Conservation (phyloP, 495 filamentous ascomycete genomes). For the Penicillium subrubescens region DNA sequence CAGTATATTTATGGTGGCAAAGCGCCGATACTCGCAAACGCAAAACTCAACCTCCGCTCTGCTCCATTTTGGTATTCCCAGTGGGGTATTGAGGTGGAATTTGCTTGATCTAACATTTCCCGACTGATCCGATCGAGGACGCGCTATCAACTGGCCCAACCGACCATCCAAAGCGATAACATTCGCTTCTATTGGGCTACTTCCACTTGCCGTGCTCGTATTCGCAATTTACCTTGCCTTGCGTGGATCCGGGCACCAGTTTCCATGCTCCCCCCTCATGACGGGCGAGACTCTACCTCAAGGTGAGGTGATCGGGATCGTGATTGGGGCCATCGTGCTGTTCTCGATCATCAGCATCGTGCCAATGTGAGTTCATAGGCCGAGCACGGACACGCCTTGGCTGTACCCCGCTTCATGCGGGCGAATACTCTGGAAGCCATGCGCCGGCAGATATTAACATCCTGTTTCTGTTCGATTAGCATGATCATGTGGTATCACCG, state of each 20-base stretch:
- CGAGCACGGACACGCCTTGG: constrained; percentile 19
- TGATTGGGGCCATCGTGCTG: constrained; percentile 37
- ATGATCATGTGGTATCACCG: constrained; percentile 27
- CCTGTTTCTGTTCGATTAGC: constrained; percentile 7
- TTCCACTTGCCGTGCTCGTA: constrained; percentile 16
- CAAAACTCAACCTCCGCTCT: background rate
- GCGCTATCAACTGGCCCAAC: background rate
- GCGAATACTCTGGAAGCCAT: constrained; percentile 21
- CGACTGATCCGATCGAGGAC: background rate
- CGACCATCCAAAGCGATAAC: background rate
- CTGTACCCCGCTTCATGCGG: constrained; percentile 19
- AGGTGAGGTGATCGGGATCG: constrained; percentile 36
- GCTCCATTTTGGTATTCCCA: background rate
- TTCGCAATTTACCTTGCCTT: constrained; percentile 6
- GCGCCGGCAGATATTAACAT: background rate
- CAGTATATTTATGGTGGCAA: constrained; percentile 13
- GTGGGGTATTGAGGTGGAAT: background rate
- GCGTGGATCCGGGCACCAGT: constrained; percentile 11
- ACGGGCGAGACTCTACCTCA: constrained; percentile 24
- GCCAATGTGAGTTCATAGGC: constrained; percentile 35
- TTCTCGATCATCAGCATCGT: constrained; percentile 37
- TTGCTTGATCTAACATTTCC: background rate
- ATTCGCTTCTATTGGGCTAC: constrained; percentile 1
- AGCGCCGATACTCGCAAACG: background rate
- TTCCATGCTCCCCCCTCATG: constrained; percentile 26